Conservation (phyloP, 176 grass and related monocot genomes). For the Carex parvula region DNA sequence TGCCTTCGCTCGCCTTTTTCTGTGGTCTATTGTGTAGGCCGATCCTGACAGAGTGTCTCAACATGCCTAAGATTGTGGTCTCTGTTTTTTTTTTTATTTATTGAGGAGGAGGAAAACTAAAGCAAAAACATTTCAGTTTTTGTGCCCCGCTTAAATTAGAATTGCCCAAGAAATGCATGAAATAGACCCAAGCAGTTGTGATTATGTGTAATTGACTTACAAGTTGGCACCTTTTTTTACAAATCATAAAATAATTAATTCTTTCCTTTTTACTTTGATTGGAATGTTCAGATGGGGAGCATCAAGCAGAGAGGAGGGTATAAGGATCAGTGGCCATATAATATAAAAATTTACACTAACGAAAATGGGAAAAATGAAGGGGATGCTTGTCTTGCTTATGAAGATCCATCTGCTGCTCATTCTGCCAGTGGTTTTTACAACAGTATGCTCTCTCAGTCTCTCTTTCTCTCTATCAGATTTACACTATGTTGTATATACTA, state of each 20-base stretch:
- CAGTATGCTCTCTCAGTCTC: constrained; percentile 37
- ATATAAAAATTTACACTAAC: constrained; percentile 67
- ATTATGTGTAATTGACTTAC: neutral
- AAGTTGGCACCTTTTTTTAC: neutral
- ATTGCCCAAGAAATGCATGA: neutral
- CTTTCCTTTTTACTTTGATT: neutral
- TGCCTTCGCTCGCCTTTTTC: too few relatives aligned
- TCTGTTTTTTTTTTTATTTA: neutral
- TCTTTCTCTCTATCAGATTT: neutral
- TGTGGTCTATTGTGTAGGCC: too few relatives aligned
- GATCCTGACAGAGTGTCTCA: too few relatives aligned
- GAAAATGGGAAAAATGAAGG: constrained; percentile 86
- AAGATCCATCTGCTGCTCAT: constrained; percentile 96
- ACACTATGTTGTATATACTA: neutral
- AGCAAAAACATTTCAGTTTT: neutral
- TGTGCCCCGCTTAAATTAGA: neutral
- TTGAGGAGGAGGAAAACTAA: neutral
- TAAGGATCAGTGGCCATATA: constrained; percentile 98
- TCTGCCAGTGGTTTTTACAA: constrained; percentile 91
- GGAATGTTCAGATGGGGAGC: constrained; percentile 59
- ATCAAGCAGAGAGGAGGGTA: constrained; percentile 87
- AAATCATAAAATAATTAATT: neutral
- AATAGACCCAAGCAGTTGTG: neutral
- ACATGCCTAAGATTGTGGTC: neutral
- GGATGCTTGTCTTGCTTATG: constrained; percentile 94